Base-by-base conservation (phyloP, 2,329 filamentous ascomycete species). In the Septoria linicola region DNA sequence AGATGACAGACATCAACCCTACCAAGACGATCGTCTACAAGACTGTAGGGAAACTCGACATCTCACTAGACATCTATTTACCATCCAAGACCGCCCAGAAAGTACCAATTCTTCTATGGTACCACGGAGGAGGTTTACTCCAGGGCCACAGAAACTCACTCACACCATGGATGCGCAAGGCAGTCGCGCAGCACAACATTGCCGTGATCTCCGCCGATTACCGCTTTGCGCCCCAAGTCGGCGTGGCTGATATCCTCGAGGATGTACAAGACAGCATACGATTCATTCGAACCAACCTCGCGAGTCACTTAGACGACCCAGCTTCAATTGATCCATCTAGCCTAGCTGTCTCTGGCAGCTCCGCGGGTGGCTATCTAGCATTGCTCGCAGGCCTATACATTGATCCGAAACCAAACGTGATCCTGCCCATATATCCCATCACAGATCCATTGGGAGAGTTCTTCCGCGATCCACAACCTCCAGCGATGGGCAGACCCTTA, bases 181-280 rank as follows among this genome's bases (percentile, higher is more conserved):
- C 59, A 17, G 50, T 62, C 11, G n/a, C 49, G 4, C 57, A 58
- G 16, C 58, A 66, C 53, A 56, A 60, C 19, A 34, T 63, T 17
- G 62, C 62, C 19, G 39, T 65, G 41, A 53, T 66, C n/a, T 63
- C 62, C 1, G 64, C 65, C 37, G 65, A 67, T 54, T 67, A 67
- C 42, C 62, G 65, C 16, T 55, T 67, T 6, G 65, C 65, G 14
- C 65, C 66, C 40, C 64, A 69, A 54, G 55, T 64, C 30, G 57
- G 58, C 51, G 49, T 69, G 10, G 48, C 59, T 49, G 61, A 68
- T 27, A 63, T 67, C 41, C 55, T 60, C 34, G 59, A 61, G 39
- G 65, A 67, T 32, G 60, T 67, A 20, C 45, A 53, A 19, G 64
- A 65, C 48, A 61, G 62, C 50, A 51, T 66, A 41, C 45, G 51